phyloP scores from a whole-genome alignment of 495 filamentous ascomycete species.

The Melanomma pulvis-pyrius region DNA sequence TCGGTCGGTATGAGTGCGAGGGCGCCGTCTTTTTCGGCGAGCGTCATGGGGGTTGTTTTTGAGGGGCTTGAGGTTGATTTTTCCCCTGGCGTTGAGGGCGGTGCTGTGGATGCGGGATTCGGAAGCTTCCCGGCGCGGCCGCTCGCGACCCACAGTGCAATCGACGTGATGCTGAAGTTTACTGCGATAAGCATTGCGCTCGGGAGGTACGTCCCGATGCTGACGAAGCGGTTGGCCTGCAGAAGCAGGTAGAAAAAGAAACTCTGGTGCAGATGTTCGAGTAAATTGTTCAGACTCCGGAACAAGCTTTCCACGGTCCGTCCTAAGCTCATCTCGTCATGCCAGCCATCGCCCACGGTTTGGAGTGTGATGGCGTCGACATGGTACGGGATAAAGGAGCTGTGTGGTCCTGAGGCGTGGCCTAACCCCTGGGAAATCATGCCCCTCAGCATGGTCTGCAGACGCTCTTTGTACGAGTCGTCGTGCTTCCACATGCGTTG shows the following conservation, averaged over 20 bases:
- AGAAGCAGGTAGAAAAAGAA: slow-evolving; percentile 99
- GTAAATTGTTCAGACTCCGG: slow-evolving; percentile 89
- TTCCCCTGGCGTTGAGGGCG: background rate
- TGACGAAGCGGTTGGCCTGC: slow-evolving; percentile 87
- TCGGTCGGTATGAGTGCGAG: slow-evolving; percentile 45
- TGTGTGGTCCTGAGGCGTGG: slow-evolving; percentile 87
- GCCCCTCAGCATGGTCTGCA: slow-evolving; percentile 87
- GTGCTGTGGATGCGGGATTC: slow-evolving; percentile 24
- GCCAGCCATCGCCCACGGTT: slow-evolving; percentile 86
- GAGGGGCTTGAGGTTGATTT: slow-evolving; percentile 10
- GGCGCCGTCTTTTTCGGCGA: slow-evolving; percentile 41
- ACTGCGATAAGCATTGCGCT: slow-evolving; percentile 94
- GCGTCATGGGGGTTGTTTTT: slow-evolving; percentile 33
- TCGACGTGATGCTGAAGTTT: slow-evolving; percentile 94
- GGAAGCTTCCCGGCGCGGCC: slow-evolving; percentile 50
- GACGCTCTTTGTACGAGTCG: slow-evolving; percentile 77
- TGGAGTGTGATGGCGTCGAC: slow-evolving; percentile 95
- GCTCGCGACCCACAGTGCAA: slow-evolving; percentile 86
- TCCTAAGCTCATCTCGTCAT: slow-evolving; percentile 95
- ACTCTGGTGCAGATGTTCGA: slow-evolving; percentile 96
- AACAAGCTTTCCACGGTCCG: slow-evolving; percentile 86
- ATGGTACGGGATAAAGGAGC: slow-evolving; percentile 95
- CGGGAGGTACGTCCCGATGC: slow-evolving; percentile 95
- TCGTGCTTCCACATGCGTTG: slow-evolving; percentile 87
- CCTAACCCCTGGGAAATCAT: slow-evolving; percentile 92